These are phyloP conservation scores for Cryptococcus neoformans DNA, from an alignment of 1,284 basidiomycete genomes.

Conservation along the genomic window DNA sequence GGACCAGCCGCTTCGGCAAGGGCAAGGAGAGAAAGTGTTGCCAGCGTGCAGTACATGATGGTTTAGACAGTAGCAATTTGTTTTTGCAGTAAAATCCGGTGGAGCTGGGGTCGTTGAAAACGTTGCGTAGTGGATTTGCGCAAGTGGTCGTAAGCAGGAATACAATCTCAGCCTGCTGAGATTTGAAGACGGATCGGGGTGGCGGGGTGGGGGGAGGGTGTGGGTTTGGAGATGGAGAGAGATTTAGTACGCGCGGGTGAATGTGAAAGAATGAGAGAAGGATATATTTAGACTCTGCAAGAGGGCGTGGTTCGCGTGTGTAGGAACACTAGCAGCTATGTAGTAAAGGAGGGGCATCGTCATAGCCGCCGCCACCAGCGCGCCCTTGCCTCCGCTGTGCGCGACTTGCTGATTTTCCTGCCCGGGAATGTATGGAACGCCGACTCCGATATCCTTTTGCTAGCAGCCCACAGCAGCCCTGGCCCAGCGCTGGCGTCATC, in stretches of 20 bases:
- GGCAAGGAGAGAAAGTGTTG: not conserved
- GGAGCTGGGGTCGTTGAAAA: not conserved
- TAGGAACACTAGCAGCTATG: no score
- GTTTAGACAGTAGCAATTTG: not conserved
- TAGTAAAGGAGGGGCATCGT: no score
- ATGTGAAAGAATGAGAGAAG: not conserved
- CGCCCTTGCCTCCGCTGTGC: no score
- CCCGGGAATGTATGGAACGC: no score
- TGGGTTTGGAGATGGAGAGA: not conserved
- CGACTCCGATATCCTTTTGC: no score
- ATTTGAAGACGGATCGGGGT: not conserved
- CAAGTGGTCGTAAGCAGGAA: not conserved
- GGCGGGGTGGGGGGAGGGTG: not conserved
- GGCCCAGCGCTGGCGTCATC: no score
- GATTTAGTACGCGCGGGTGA: not conserved
- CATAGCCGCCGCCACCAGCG: no score
- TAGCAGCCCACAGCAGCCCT: no score
- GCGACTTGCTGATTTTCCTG: no score
- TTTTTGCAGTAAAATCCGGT: not conserved
- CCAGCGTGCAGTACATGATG: not conserved
- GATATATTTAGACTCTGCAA: no score
- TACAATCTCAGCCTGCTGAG: slow-evolving; percentile 3
- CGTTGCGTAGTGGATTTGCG: not conserved
- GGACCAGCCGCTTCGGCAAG: slow-evolving; percentile 13
- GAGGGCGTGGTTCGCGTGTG: no score